Evolutionary conservation across 2,329 filamentous ascomycete species (phyloP).

Genomic region (Botrytis tulipae): DNA sequence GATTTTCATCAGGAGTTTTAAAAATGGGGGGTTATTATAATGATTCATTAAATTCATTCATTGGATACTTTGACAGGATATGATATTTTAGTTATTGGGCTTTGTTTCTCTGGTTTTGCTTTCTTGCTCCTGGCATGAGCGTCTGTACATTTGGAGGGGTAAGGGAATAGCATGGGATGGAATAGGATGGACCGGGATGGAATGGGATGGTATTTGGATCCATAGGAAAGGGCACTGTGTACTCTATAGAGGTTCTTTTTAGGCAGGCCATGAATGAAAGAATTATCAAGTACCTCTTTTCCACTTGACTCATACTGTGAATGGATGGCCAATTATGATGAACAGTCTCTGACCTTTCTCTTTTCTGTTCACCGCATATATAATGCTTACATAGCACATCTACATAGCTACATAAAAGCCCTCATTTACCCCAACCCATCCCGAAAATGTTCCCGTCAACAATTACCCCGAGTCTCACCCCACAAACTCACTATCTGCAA

Average conservation of each 20-base stretch:
- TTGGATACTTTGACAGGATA: neutral
- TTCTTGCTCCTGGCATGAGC: slow-evolving; percentile 12
- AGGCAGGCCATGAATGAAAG: slow-evolving; percentile 8
- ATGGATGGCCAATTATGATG: neutral
- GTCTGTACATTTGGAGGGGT: slow-evolving; percentile 3
- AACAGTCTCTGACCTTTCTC: neutral
- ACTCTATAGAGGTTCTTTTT: slow-evolving; percentile 5
- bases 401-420: neutral
- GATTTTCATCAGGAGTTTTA: slow-evolving; percentile 13
- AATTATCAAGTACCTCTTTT: neutral
- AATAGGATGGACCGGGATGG: neutral
- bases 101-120: slow-evolving; percentile 12
- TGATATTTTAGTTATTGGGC: slow-evolving; percentile 3
- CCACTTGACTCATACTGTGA: neutral
- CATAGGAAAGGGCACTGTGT: neutral
- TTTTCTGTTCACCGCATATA: neutral
- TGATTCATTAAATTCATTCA: slow-evolving; percentile 3
- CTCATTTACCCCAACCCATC: neutral
- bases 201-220: neutral
- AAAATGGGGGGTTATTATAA: slow-evolving; percentile 14
- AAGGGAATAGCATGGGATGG: neutral
- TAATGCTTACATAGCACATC: neutral
- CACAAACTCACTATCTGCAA: neutral
- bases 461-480: neutral
- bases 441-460: neutral